phyloP scores from a whole-genome alignment of 2,329 filamentous ascomycete species.

The Hymenoscyphus salicellus region DNA sequence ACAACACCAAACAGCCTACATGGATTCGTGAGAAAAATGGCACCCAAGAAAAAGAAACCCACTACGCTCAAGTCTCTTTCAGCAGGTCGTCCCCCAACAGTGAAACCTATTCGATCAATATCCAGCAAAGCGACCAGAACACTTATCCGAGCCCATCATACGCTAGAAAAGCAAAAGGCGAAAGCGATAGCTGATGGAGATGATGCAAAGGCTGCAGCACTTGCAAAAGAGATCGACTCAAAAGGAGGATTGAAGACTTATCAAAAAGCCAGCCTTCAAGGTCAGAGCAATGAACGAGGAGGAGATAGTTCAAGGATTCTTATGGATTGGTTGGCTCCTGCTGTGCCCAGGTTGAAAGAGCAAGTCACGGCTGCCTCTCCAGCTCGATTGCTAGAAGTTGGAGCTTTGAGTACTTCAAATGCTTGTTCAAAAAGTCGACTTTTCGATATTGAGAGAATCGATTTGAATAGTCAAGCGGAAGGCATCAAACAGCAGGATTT shows the following conservation, averaged over 20 bases:
- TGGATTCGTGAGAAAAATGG: conserved; percentile 40
- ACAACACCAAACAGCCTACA: conserved; percentile 11
- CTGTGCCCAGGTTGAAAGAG: conserved; percentile 30
- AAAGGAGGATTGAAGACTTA: conserved; percentile 62
- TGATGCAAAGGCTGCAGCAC: conserved; percentile 42
- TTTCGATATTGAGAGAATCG: conserved; percentile 79
- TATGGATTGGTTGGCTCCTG: conserved; percentile 57
- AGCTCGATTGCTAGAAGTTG: conserved; percentile 79
- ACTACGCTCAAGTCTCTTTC: conserved; percentile 47
- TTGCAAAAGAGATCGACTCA: conserved; percentile 53
- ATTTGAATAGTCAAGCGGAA: conserved; percentile 80
- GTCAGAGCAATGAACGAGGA: conserved; percentile 62
- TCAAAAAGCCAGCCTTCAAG: conserved; percentile 66
- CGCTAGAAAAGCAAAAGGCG: conserved; percentile 59
- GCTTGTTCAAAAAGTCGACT: conserved; percentile 70
- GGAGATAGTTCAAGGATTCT: conserved; percentile 65
- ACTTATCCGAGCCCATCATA: conserved; percentile 64
- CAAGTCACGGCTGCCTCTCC: conserved; percentile 26
- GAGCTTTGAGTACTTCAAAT: conserved; percentile 80
- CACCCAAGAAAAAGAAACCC: conserved; percentile 45
- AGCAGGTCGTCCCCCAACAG: conserved; percentile 53
- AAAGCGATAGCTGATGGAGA: conserved; percentile 57
- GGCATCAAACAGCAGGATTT: conserved; percentile 89
- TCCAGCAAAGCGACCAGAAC: conserved; percentile 62
- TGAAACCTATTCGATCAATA: conserved; percentile 53